Conservation (phyloP, 1,284 basidiomycete genomes). For the Irpex rosettiformis region DNA sequence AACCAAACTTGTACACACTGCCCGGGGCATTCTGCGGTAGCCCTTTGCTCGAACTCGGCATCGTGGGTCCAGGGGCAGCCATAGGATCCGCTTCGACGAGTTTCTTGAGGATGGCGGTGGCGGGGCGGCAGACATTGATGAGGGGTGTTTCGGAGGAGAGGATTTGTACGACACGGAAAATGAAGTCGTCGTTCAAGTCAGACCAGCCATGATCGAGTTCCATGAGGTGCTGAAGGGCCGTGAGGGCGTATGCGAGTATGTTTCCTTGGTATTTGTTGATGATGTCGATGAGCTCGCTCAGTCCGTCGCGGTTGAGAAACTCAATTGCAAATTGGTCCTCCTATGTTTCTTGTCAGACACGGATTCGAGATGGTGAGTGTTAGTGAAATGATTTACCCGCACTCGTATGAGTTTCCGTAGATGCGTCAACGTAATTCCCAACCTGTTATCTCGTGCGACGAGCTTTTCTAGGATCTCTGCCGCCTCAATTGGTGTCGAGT, state of each 20-base stretch:
- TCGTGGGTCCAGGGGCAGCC: slow-evolving; percentile 52
- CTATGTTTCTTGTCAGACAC: slow-evolving; percentile 33
- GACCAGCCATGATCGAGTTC: slow-evolving; percentile 82
- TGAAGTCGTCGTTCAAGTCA: slow-evolving; percentile 66
- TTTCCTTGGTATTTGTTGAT: slow-evolving; percentile 76
- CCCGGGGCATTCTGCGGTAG: slow-evolving; percentile 51
- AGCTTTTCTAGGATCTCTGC: slow-evolving; percentile 78
- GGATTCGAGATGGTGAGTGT: too few relatives aligned
- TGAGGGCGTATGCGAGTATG: slow-evolving; percentile 84
- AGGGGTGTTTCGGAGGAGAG: slow-evolving; percentile 72
- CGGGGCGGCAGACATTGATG: slow-evolving; percentile 96
- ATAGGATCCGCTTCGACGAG: slow-evolving; percentile 80
- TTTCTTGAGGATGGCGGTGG: slow-evolving; percentile 89
- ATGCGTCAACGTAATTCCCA: slow-evolving; percentile 73
- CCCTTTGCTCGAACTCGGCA: slow-evolving; percentile 58
- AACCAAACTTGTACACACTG: slow-evolving; percentile 79
- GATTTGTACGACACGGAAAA: slow-evolving; percentile 77
- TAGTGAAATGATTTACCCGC: slow-evolving; percentile 24
- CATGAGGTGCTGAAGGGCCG: slow-evolving; percentile 85
- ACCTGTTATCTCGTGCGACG: slow-evolving; percentile 54
- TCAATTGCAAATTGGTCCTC: slow-evolving; percentile 88
- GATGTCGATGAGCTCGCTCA: slow-evolving; percentile 71
- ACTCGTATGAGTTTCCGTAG: slow-evolving; percentile 83
- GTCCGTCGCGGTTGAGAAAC: slow-evolving; percentile 79
- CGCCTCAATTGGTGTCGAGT: slow-evolving; percentile 80